phyloP scores from a whole-genome alignment of 192 early-diverging fungal species.

The Geranomyces variabilis region DNA sequence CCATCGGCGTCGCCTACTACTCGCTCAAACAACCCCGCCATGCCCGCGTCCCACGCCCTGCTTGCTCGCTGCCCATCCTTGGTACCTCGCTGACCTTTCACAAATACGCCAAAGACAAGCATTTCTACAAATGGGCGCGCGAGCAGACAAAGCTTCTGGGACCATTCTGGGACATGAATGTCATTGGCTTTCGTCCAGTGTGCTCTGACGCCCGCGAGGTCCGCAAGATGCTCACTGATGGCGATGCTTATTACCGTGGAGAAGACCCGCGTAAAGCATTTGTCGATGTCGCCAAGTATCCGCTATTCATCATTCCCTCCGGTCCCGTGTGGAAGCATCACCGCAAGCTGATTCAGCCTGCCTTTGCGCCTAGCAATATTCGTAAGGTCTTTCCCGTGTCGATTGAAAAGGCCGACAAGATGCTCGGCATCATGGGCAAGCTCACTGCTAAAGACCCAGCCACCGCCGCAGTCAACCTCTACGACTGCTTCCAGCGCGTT shows the following conservation, averaged over 20 bases:
- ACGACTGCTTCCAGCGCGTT: slow-evolving; percentile 5
- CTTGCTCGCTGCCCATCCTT: not conserved
- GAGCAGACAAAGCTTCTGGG: slow-evolving; percentile 3
- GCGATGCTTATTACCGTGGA: slow-evolving; percentile 15
- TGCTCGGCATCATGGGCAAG: not conserved
- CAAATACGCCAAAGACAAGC: not conserved
- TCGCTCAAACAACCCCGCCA: not conserved
- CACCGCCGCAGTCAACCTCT: not conserved
- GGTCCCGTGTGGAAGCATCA: slow-evolving; percentile 52
- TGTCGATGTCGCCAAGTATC: slow-evolving; percentile 30
- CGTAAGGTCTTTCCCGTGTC: slow-evolving; percentile 12
- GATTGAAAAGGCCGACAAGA: slow-evolving; percentile 4
- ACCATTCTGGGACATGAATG: slow-evolving; percentile 7
- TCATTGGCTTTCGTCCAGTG: not conserved
- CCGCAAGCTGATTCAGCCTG: slow-evolving; percentile 55
- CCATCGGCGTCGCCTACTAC: not conserved
- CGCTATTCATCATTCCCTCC: slow-evolving; percentile 43
- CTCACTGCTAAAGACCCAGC: not conserved
- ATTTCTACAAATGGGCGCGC: not conserved
- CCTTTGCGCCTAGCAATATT: slow-evolving; percentile 53
- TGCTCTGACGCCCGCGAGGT: slow-evolving; percentile 10
- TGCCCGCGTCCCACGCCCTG: not conserved
- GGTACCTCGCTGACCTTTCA: not conserved
- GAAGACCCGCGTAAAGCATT: not conserved
- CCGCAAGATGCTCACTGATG: slow-evolving; percentile 26